Evolutionary conservation across 225 moss, liverwort and hornwort genomes (phyloP), one percentile per base, ranked within the genome.

Genomic region (Pseudoscleropodium purum): DNA sequence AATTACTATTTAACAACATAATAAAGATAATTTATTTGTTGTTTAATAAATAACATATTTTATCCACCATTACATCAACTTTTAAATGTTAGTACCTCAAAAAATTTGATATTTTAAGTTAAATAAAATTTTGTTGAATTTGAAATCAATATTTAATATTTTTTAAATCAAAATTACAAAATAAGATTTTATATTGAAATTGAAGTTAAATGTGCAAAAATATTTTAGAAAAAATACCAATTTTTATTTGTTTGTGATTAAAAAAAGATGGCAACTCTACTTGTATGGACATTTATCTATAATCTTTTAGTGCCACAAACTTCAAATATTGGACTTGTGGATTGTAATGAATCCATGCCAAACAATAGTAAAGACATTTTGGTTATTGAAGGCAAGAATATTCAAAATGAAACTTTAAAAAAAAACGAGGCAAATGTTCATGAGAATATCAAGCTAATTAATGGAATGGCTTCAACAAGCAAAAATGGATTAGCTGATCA

Each of bases 221-320:
- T 33, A 20, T 34, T 36, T 11, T 37, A 5, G 29, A 37, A 4
- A 1, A 45, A 45, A 7, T 70, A 52, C 7, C 14, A 47, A 59
- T 13, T 23, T 8, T 47, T 6, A 2, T 52, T 76, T 24, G 5
- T 54, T 43, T 36, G 68, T 43, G 12, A 57, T 66, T 24, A 23
- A 78, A 19, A 75, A 33, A 14, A 91, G 87, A 92, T 92, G 92
- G 92, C 90, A 87, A 90, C 87, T 8, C 43, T 92, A 68, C 60
- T 92, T 41, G 81, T 87, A 36, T 92, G 90, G 87, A 90, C 87
- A 73, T 92, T 90, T 29, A 76, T 92, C 39, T 87, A 92, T 20
- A 92, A 81, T 18, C 81, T 92, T 23, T 51, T 92, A 20, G 30
- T 87, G 11, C 92, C 85, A 52, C 27, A 18, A 74, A 67, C 21